Evolutionary conservation across 2,329 filamentous ascomycete species (phyloP).

Genomic region (Exophiala viscosa): DNA sequence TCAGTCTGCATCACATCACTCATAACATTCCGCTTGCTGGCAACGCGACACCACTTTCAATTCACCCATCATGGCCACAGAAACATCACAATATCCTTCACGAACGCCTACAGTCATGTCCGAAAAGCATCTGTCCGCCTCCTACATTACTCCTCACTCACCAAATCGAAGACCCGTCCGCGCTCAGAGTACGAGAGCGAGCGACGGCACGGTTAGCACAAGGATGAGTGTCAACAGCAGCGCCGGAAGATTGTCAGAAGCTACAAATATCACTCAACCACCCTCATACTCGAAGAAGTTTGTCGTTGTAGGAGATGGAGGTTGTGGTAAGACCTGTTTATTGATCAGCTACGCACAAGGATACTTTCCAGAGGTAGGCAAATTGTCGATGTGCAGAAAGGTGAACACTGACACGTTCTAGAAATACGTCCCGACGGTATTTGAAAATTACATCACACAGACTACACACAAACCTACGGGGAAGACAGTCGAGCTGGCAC

Average conservation of each 20-base stretch:
- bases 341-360: conserved; percentile 98
- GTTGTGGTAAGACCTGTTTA: conserved; percentile 97
- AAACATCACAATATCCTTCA: conserved; percentile 16
- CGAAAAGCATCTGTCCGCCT: conserved; percentile 23
- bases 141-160: conserved; percentile 29
- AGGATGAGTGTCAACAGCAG: conserved; percentile 65
- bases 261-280: conserved; percentile 82
- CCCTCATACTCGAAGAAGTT: conserved; percentile 98
- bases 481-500: conserved; percentile 91
- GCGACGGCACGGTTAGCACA: conserved; percentile 87
- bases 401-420: conserved; percentile 38
- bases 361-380: conserved; percentile 90
- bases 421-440: conserved; percentile 99
- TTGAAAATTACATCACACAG: conserved; percentile 99
- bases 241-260: conserved; percentile 71
- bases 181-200: conserved; percentile 61
- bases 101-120: conserved; percentile 26
- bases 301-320: conserved; percentile 95
- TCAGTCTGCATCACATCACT: not conserved
- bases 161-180: conserved; percentile 47
- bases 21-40: not conserved
- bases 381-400: not conserved
- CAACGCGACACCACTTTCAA: not conserved
- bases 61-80: conserved; percentile 15
- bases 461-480: conserved; percentile 81